phyloP scores from a whole-genome alignment of 257 asterid species.

The Henckelia pumila region DNA sequence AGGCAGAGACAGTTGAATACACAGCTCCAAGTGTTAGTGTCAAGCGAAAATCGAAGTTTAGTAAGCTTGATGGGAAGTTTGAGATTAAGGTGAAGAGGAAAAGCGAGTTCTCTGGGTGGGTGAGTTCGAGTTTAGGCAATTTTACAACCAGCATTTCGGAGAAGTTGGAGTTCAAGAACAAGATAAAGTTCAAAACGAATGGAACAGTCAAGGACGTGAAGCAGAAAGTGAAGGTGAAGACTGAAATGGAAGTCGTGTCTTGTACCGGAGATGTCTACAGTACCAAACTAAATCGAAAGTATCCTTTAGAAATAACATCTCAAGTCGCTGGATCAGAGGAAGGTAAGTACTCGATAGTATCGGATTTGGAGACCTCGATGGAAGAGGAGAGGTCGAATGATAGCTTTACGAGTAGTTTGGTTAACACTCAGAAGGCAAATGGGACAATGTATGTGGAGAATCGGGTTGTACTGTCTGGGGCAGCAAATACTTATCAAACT shows the following conservation, averaged over 20 bases:
- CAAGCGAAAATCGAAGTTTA: conserved; percentile 33
- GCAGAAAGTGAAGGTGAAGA: conserved; percentile 48
- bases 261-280: conserved; percentile 27
- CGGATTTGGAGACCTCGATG: conserved; percentile 43
- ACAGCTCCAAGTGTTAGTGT: conserved; percentile 34
- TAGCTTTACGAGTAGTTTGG: conserved; percentile 26
- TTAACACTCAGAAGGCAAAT: conserved; percentile 39
- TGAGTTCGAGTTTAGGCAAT: conserved; percentile 67
- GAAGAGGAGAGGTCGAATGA: conserved; percentile 33
- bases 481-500: conserved; percentile 44
- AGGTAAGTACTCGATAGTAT: conserved; percentile 33
- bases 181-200: conserved; percentile 35
- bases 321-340: conserved; percentile 33
- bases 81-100: conserved; percentile 48
- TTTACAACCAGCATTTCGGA: conserved; percentile 41
- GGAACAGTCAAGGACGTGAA: conserved; percentile 49
- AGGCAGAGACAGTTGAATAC: conserved; percentile 40
- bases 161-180: conserved; percentile 48
- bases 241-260: conserved; percentile 31
- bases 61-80: conserved; percentile 51
- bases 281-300: conserved; percentile 28
- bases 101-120: conserved; percentile 67
- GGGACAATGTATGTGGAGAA: conserved; percentile 74
- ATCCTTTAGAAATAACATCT: conserved; percentile 46
- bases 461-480: conserved; percentile 58